Evolutionary conservation across 2,329 filamentous ascomycete genomes (phyloP).

Genomic region (Cladosporium sp.): DNA sequence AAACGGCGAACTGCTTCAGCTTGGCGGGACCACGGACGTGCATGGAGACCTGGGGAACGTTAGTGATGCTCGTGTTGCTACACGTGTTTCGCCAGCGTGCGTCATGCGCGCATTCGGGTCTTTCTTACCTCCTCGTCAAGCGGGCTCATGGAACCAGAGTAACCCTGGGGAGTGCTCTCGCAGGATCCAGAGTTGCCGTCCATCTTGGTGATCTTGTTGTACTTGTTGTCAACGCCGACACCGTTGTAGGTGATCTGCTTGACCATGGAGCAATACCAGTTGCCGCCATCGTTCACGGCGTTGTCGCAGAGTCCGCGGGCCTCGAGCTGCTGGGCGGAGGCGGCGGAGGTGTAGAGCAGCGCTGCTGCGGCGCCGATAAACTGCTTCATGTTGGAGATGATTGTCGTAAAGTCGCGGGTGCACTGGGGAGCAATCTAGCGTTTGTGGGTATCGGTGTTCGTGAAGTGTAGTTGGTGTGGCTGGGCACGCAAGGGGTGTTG

Average conservation of each 20-base stretch:
- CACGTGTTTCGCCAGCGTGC: not conserved
- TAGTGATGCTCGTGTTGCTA: not conserved
- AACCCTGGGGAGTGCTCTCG: conserved; percentile 52
- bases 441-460: conserved; percentile 13
- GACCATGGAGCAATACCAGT: conserved; percentile 67
- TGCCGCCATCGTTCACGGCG: conserved; percentile 47
- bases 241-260: conserved; percentile 64
- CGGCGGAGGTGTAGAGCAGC: conserved; percentile 30
- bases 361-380: conserved; percentile 33
- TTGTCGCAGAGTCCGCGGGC: conserved; percentile 30
- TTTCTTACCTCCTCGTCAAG: conserved; percentile 67
- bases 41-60: conserved; percentile 61
- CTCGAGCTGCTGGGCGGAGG: conserved; percentile 24
- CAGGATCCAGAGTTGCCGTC: conserved; percentile 57
- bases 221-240: conserved; percentile 53
- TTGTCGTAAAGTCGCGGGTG: conserved; percentile 15
- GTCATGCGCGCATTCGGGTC: not conserved
- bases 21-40: conserved; percentile 71
- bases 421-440: conserved; percentile 12
- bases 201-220: conserved; percentile 66
- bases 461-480: conserved; percentile 1
- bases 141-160: conserved; percentile 64
- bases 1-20: conserved; percentile 69
- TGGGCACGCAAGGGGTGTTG: conserved; percentile 18
- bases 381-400: conserved; percentile 33